These are phyloP conservation scores for Phytophthora idaei DNA, from an alignment of 352 stramenopile genomes.

Conservation along the genomic window DNA sequence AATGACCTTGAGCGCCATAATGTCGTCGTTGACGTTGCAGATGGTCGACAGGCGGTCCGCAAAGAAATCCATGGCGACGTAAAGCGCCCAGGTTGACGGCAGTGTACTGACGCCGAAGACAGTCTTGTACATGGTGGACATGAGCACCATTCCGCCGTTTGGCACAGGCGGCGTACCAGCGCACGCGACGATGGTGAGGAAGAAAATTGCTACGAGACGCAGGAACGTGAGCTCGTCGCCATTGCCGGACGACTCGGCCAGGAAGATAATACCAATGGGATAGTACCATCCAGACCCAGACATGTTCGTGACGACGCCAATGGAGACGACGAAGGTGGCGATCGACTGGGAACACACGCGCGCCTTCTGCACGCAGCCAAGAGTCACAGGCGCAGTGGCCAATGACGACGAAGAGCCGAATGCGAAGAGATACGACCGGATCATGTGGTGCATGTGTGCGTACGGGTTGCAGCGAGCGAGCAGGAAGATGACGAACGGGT, in stretches of 20 bases:
- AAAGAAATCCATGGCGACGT: conserved; percentile 70
- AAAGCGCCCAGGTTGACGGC: conserved; percentile 60
- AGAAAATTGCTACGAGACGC: conserved; percentile 54
- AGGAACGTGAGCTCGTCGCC: conserved; percentile 55
- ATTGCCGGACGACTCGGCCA: conserved; percentile 66
- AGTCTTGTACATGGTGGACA: conserved; percentile 71
- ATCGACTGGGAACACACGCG: conserved; percentile 72
- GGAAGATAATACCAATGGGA: conserved; percentile 63
- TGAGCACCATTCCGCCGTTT: conserved; percentile 50
- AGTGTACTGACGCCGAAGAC: conserved; percentile 54
- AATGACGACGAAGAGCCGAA: conserved; percentile 74
- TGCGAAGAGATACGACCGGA: conserved; percentile 68
- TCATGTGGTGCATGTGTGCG: conserved; percentile 67
- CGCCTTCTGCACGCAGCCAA: conserved; percentile 66
- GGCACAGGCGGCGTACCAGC: conserved; percentile 62
- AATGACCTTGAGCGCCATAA: conserved; percentile 80
- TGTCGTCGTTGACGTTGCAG: conserved; percentile 83
- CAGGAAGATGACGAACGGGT: conserved; percentile 70
- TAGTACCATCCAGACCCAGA: conserved; percentile 64
- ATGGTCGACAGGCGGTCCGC: conserved; percentile 67
- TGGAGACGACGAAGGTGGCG: conserved; percentile 76
- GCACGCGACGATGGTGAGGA: conserved; percentile 62
- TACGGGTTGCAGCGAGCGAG: conserved; percentile 73
- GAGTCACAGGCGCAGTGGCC: conserved; percentile 66
- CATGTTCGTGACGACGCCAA: conserved; percentile 70